phyloP scores from a whole-genome alignment of 2,329 filamentous ascomycete genomes.

The Alternaria ethzedia region DNA sequence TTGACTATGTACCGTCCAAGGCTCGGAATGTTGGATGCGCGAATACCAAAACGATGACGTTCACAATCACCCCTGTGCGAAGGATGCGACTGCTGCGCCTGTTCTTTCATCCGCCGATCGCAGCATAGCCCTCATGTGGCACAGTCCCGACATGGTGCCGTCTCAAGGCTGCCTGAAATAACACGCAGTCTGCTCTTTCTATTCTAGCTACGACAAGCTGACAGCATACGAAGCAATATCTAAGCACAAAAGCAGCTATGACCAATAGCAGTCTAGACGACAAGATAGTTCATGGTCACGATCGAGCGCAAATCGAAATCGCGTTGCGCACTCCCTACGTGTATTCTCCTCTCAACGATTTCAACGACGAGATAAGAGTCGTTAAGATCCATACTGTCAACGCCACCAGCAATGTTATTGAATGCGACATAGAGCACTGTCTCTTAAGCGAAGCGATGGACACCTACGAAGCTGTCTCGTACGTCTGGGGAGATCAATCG shows the following conservation, averaged over 20 bases:
- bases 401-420: no score
- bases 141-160: not conserved
- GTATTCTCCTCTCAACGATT: not conserved
- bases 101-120: not conserved
- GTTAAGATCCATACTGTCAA: no score
- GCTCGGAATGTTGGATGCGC: not conserved
- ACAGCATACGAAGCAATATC: not conserved
- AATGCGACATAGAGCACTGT: not conserved
- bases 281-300: accelerated
- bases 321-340: not conserved
- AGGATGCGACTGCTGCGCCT: not conserved
- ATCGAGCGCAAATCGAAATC: not conserved
- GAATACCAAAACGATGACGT: not conserved
- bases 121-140: not conserved
- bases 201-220: no score
- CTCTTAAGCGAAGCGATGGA: not conserved
- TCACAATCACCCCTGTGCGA: not conserved
- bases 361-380: not conserved
- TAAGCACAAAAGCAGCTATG: not conserved
- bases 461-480: not conserved
- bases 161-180: not conserved
- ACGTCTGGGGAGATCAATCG: no score
- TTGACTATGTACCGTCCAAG: not conserved
- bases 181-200: no score
- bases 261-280: not conserved